These are phyloP conservation scores for Gentiana macrophylla DNA, from an alignment of 257 asterid species.

Conservation along the genomic window DNA sequence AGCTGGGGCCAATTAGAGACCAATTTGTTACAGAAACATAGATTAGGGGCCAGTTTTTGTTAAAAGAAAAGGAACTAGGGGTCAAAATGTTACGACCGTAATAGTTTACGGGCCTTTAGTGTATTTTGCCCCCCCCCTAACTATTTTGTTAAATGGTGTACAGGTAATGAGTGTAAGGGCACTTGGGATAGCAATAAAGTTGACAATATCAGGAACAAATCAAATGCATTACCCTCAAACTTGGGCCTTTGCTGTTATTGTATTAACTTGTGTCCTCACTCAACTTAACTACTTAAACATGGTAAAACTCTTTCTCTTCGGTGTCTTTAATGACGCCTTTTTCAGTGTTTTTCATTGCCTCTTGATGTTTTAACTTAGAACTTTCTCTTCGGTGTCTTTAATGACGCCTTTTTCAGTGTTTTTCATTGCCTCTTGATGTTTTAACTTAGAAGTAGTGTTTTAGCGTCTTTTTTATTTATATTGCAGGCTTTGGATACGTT, in stretches of 20 bases:
- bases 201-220: constrained; percentile 34
- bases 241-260: constrained; percentile 30
- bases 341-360: no score
- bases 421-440: neutral
- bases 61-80: neutral
- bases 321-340: no score
- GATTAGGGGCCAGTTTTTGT: no score
- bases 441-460: constrained; percentile 2
- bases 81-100: neutral
- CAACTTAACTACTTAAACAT: constrained; percentile 41
- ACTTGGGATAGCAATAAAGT: constrained; percentile 41
- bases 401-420: no score
- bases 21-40: no score
- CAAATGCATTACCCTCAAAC: constrained; percentile 42
- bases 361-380: neutral
- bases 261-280: constrained; percentile 28
- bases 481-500: constrained; percentile 36
- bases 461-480: neutral
- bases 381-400: no score
- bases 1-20: no score
- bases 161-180: constrained; percentile 51
- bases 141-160: neutral
- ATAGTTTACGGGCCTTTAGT: neutral
- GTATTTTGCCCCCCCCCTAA: neutral
- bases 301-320: constrained; percentile 14